Conservation (phyloP, 2,329 filamentous ascomycete genomes). For the Aspergillus neotritici region DNA sequence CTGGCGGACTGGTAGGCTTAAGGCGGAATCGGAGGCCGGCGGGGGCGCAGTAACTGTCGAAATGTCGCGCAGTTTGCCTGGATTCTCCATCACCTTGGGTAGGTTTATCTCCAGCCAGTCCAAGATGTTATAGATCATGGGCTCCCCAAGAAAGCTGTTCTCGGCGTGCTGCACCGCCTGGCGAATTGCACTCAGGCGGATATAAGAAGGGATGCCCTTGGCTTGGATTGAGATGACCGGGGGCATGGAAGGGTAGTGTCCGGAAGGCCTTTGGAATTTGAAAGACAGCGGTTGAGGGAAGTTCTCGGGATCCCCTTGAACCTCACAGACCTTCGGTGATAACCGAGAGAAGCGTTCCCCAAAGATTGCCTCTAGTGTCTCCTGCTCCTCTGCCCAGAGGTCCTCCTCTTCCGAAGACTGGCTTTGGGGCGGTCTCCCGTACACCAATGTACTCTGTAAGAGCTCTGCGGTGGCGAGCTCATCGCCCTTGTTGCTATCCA, state of each 20-base stretch:
- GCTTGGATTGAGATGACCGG: conserved; percentile 65
- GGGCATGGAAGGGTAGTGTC: conserved; percentile 63
- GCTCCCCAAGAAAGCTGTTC: conserved; percentile 68
- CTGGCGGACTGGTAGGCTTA: conserved; percentile 23
- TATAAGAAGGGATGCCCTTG: conserved; percentile 76
- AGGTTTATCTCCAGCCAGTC: conserved; percentile 89
- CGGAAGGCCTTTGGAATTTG: conserved; percentile 65
- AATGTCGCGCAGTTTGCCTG: conserved; percentile 77
- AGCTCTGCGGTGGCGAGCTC: conserved; percentile 72
- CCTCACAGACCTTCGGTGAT: conserved; percentile 61
- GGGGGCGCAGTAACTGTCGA: conserved; percentile 64
- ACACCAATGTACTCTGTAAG: conserved; percentile 67
- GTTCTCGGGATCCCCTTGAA: conserved; percentile 54
- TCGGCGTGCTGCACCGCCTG: conserved; percentile 67
- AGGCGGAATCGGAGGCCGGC: conserved; percentile 9
- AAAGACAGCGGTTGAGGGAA: conserved; percentile 45
- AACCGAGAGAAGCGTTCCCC: conserved; percentile 63
- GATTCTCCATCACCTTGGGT: conserved; percentile 73
- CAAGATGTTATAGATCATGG: conserved; percentile 83
- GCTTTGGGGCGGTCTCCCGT: conserved; percentile 28
- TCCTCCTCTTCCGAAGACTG: conserved; percentile 35
- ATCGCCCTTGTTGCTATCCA: conserved; percentile 64
- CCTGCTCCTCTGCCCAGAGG: conserved; percentile 81
- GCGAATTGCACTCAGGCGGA: conserved; percentile 80
- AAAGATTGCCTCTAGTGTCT: conserved; percentile 78